These are phyloP conservation scores for Bertia moriformis DNA, from an alignment of 2,329 filamentous ascomycete genomes.

Conservation along the genomic window DNA sequence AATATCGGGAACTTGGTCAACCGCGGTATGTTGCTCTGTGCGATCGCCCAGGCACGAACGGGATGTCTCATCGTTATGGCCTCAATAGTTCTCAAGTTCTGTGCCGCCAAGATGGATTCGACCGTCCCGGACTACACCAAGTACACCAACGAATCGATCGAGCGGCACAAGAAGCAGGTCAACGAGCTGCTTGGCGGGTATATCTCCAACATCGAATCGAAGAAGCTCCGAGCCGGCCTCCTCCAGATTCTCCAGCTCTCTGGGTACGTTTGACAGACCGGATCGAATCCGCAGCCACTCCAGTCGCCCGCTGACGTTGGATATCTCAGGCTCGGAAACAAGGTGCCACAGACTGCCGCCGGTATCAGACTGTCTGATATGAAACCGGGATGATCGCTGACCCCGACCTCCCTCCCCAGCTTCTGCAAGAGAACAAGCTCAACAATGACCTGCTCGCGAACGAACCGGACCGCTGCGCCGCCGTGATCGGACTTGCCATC, in stretches of 20 bases:
- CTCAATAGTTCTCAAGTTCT: not conserved
- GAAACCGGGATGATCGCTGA: not conserved
- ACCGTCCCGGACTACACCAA: not conserved
- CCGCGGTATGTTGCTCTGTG: too few species aligned
- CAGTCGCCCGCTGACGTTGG: not conserved
- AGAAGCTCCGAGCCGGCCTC: not conserved
- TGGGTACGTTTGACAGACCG: too few species aligned
- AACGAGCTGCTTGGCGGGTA: not conserved
- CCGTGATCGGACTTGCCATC: conserved; percentile 57
- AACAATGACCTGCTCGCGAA: conserved; percentile 21
- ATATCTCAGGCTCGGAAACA: not conserved
- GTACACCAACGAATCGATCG: not conserved
- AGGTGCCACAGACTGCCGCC: not conserved
- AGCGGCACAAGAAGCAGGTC: not conserved
- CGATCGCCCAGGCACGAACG: too few species aligned
- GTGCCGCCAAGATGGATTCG: not conserved
- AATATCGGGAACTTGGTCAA: conserved; percentile 39
- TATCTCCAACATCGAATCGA: not conserved
- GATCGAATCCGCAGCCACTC: not conserved
- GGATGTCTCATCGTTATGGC: too few species aligned
- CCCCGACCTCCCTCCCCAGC: not conserved
- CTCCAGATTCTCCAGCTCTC: not conserved
- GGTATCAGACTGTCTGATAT: not conserved
- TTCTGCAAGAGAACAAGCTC: conserved; percentile 19
- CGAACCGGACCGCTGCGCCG: conserved; percentile 18